A percentile compares a stretch with the other conserved stretches of the same genome.
phyloP scores from a whole-genome alignment of 805 yeast genomes.

The Starmerella scarabaei region DNA sequence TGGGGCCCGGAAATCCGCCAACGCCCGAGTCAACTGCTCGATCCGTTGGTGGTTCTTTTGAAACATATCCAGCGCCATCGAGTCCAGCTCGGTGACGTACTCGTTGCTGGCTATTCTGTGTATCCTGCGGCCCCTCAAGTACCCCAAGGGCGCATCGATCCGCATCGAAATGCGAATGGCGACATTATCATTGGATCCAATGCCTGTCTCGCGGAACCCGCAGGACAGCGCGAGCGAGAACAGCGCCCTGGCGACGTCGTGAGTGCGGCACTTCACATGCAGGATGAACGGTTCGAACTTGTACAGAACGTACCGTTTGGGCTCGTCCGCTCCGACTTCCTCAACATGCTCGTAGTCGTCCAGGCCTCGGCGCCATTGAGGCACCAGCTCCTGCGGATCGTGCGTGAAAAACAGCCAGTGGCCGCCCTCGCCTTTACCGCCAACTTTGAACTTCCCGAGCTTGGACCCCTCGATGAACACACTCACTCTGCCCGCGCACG shows the following conservation, averaged over 20 bases:
- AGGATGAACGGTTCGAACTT: conserved; percentile 78
- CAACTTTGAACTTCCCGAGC: conserved; percentile 31
- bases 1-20: conserved; percentile 18
- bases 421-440: conserved; percentile 80
- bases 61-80: conserved; percentile 49
- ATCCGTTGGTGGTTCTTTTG: conserved; percentile 50
- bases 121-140: conserved; percentile 28
- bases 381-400: conserved; percentile 35
- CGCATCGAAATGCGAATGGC: conserved; percentile 64
- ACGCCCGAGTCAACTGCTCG: conserved; percentile 29
- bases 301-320: conserved; percentile 49
- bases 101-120: conserved; percentile 37
- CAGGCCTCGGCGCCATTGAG: conserved; percentile 23
- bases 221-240: conserved; percentile 66
- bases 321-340: conserved; percentile 7
- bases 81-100: conserved; percentile 42
- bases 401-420: conserved; percentile 74
- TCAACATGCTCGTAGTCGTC: conserved; percentile 15
- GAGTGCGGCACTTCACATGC: conserved; percentile 66
- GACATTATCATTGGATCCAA: conserved; percentile 64
- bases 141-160: conserved; percentile 68
- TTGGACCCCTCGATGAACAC: conserved; percentile 69
- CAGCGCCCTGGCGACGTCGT: conserved; percentile 43
- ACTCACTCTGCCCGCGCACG: conserved; percentile 78
- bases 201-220: conserved; percentile 81